Base-by-base conservation (phyloP, 179 eudicot genomes). In the Actinidia arguta region DNA sequence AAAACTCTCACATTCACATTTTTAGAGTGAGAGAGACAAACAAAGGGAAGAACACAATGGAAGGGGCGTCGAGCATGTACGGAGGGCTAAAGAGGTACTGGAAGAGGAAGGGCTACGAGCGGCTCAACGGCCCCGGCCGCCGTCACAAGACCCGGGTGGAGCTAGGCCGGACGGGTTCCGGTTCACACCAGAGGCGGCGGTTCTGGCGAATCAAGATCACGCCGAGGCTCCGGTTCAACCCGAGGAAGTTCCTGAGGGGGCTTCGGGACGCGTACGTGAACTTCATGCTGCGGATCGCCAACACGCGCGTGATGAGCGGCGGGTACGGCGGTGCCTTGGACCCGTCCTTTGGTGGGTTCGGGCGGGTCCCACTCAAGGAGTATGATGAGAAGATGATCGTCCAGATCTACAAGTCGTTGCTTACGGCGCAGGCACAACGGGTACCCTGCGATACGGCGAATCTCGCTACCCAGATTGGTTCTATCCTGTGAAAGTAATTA, bases 181-280 rank as follows among this genome's bases (percentile, higher is more conserved):
- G 80, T 5, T 58, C 70, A 1, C 47, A 62, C 6, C 72, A 82
- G 7, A 47, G 78, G 46, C 72, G 83, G 58, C 75, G 81, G 55
- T 80, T 79, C 58, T 89, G 92, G 94, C 59, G 87, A 70, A 77
- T 91, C 55, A 85, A 83, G 85, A 83, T 86, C 66, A 58, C 78
- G n/a, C 85, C 83, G 50, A 84, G 83, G 80, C 76, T 88, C 9
- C 82, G 87, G 1, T 85, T 87, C 10, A 82, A 92, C 18, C 95
- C 97, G 0, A 90, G 82, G 87, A 94, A 87, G 71, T 83, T 93
- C 81, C 76, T 94, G 8, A 80, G 75, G 13, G 80, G 87, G 42
- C 59, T 95, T 0, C 85, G 98, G 0, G 98, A 95, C 61, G 96
- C 91, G 0, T 95, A 95, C 68, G 92, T 94, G 25, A 90, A 90